Evolutionary conservation across 2,329 filamentous ascomycete species (phyloP).

Genomic region (Xylaria sp.): DNA sequence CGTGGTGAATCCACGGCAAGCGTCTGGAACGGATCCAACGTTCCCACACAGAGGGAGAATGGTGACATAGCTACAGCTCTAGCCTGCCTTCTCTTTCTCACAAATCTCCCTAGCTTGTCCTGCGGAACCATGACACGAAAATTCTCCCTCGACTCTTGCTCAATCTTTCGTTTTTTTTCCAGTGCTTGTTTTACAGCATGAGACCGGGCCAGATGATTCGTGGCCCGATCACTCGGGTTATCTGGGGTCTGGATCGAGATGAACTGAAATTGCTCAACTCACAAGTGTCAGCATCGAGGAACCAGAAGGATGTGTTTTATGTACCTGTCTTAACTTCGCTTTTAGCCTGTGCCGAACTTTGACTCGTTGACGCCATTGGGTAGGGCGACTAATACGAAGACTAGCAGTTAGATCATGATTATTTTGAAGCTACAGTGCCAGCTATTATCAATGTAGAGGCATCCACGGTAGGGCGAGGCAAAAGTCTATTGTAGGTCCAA

Average conservation of each 20-base stretch:
- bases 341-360: neutral
- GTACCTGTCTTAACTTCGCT: conserved; percentile 6
- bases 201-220: conserved; percentile 45
- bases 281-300: conserved; percentile 35
- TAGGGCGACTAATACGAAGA: neutral
- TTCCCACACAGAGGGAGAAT: conserved; percentile 13
- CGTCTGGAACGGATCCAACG: conserved; percentile 40
- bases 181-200: conserved; percentile 48
- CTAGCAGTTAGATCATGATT: neutral
- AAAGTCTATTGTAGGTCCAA: neutral
- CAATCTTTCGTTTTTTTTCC: conserved; percentile 45
- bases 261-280: conserved; percentile 24
- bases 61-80: conserved; percentile 2
- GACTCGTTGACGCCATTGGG: conserved; percentile 11
- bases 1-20: conserved; percentile 41
- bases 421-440: neutral
- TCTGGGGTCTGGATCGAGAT: conserved; percentile 37
- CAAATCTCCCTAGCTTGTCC: conserved; percentile 11
- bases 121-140: conserved; percentile 40
- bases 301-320: neutral
- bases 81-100: neutral
- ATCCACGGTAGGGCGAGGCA: neutral
- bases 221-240: conserved; percentile 34
- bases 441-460: neutral
- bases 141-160: conserved; percentile 43